Conservation (phyloP, 2,329 filamentous ascomycete species). For the Aspergillus pseudoterreus region DNA sequence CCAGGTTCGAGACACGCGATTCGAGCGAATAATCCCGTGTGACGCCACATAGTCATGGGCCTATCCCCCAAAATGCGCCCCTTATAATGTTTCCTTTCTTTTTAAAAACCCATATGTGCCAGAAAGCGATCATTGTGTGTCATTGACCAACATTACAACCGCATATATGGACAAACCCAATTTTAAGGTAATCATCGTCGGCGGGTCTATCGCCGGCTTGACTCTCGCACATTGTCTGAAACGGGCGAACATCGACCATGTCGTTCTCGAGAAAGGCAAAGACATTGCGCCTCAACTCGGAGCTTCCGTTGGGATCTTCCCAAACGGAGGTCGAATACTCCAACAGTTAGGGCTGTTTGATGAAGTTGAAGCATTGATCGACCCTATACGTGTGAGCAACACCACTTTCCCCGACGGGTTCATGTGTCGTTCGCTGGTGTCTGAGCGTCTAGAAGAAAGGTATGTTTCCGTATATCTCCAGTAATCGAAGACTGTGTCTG, state of each 20-base stretch:
- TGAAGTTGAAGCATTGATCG: slow-evolving; percentile 11
- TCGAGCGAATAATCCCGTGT: no score
- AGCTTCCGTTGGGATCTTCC: slow-evolving; percentile 16
- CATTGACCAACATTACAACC: background rate
- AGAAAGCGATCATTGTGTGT: background rate
- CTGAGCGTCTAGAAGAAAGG: slow-evolving; percentile 9
- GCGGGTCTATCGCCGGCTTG: slow-evolving; percentile 49
- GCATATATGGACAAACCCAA: background rate
- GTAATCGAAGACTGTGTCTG: background rate
- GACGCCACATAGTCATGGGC: no score
- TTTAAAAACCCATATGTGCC: background rate
- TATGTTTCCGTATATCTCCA: background rate
- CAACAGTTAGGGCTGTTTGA: slow-evolving; percentile 14
- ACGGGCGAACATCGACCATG: slow-evolving; percentile 43
- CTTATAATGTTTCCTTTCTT: background rate
- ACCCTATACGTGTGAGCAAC: slow-evolving; percentile 10
- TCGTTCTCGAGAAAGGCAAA: slow-evolving; percentile 35
- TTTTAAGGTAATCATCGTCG: slow-evolving; percentile 43
- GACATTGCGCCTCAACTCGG: slow-evolving; percentile 12
- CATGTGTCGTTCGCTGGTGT: slow-evolving; percentile 4
- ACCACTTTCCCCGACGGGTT: slow-evolving; percentile 12
- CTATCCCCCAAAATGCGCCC: background rate
- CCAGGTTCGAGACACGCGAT: no score
- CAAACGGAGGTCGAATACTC: slow-evolving; percentile 17
- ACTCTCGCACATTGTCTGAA: slow-evolving; percentile 47